phyloP scores from a whole-genome alignment of 1,284 basidiomycete genomes.

The Fomes fomentarius region DNA sequence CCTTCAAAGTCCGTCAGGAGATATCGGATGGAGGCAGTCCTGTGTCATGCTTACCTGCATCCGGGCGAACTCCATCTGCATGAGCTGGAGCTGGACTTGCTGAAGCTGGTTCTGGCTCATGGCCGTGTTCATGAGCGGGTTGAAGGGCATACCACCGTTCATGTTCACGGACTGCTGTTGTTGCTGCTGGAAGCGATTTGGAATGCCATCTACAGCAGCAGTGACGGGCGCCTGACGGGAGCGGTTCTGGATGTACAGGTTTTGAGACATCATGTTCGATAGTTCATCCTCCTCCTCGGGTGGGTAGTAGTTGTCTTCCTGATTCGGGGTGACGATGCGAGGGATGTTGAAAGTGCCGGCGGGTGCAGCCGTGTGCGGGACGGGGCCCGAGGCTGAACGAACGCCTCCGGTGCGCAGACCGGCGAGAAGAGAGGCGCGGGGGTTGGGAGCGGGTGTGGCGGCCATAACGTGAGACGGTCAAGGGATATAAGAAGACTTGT shows the following conservation, averaged over 20 bases:
- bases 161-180: slow-evolving; percentile 55
- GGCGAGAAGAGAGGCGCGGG: slow-evolving; percentile 80
- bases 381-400: slow-evolving; percentile 61
- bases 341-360: slow-evolving; percentile 63
- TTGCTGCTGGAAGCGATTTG: slow-evolving; percentile 56
- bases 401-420: slow-evolving; percentile 86
- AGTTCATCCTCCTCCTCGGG: slow-evolving; percentile 65
- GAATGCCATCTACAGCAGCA: slow-evolving; percentile 67
- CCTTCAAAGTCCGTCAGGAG: slow-evolving; percentile 32
- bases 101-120: slow-evolving; percentile 50
- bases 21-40: background rate
- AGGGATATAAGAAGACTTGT: slow-evolving; percentile 11
- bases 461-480: slow-evolving; percentile 45
- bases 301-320: slow-evolving; percentile 44
- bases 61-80: slow-evolving; percentile 79
- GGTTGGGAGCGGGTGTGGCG: slow-evolving; percentile 58
- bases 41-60: slow-evolving; percentile 59
- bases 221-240: slow-evolving; percentile 61
- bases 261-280: slow-evolving; percentile 54
- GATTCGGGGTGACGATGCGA: slow-evolving; percentile 45
- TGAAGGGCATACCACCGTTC: slow-evolving; percentile 53
- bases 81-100: slow-evolving; percentile 76
- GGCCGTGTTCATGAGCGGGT: slow-evolving; percentile 47
- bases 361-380: slow-evolving; percentile 72
- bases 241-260: slow-evolving; percentile 39